Evolutionary conservation across 805 yeast species (phyloP).

Genomic region (Cyberlindnera galapagoensis): DNA sequence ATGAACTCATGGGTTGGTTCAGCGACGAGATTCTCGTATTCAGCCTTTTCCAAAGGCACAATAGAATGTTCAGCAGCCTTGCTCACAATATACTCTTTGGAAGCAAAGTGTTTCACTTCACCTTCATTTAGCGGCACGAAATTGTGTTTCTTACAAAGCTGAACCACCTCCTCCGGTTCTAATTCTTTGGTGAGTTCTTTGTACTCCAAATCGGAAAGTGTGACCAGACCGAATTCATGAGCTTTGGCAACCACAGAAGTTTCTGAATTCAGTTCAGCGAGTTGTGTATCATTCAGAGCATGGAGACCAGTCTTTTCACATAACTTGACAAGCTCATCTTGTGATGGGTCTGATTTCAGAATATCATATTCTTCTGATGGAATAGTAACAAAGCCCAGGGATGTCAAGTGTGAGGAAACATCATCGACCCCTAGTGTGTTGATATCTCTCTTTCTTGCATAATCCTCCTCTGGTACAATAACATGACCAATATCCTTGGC

Average conservation of each 20-base stretch:
- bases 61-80: slow-evolving; percentile 22
- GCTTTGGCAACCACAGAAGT: slow-evolving; percentile 4
- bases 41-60: slow-evolving; percentile 10
- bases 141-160: slow-evolving; percentile 7
- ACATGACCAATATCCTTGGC: slow-evolving; percentile 5
- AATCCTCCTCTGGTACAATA: slow-evolving; percentile 13
- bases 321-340: too few relatives aligned
- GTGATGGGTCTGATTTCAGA: slow-evolving; percentile 1
- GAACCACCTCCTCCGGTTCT: slow-evolving; percentile 4
- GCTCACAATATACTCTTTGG: slow-evolving; percentile 21
- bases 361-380: slow-evolving; percentile 8
- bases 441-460: slow-evolving; percentile 10
- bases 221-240: slow-evolving; percentile 2
- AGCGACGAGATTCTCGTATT: slow-evolving; percentile 8
- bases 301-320: too few relatives aligned
- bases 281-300: too few relatives aligned
- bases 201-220: slow-evolving; percentile 6
- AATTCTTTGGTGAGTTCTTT: slow-evolving; percentile 3
- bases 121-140: too few relatives aligned
- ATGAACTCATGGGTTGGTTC: slow-evolving; percentile 5
- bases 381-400: slow-evolving; percentile 20
- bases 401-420: slow-evolving; percentile 1
- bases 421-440: slow-evolving; percentile 1
- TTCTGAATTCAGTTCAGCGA: slow-evolving; percentile 6
- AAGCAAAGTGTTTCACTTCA: too few relatives aligned